These are phyloP conservation scores for Mercurialis annua DNA, from an alignment of 345 rosid species.

Conservation along the genomic window DNA sequence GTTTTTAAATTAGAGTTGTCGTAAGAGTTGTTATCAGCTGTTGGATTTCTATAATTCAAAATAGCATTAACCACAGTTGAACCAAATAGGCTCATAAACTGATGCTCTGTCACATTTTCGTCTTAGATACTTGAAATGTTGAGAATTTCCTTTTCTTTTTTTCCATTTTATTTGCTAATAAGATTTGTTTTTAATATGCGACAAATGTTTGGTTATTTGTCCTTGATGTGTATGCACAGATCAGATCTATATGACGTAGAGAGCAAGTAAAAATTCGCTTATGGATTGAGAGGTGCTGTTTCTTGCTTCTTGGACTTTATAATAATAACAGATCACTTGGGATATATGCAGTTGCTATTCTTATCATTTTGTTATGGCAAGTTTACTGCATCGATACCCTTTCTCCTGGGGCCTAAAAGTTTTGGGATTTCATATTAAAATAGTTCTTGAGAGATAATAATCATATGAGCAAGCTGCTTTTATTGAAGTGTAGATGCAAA, in stretches of 20 bases:
- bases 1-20: no score
- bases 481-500: neutral
- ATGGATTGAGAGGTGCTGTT: neutral
- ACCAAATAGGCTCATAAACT: no score
- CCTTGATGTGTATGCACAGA: constrained; percentile 28
- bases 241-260: constrained; percentile 5
- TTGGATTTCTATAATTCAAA: no score
- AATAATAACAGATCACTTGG: neutral
- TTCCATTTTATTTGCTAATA: neutral
- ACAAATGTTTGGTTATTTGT: constrained; percentile 12
- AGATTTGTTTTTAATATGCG: neutral
- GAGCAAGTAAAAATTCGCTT: neutral
- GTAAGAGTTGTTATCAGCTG: no score
- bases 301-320: neutral
- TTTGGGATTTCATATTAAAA: neutral
- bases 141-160: no score
- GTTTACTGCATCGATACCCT: neutral
- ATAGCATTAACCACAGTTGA: no score
- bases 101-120: no score
- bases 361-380: neutral
- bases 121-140: neutral
- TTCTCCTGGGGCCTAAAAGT: neutral
- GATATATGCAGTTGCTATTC: neutral
- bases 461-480: neutral
- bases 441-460: neutral